Percentiles rank a stretch among this genome's conserved stretches.
Evolutionary conservation across 169 alveolate genomes (phyloP).

Genomic region (Cryptosporidium baileyi): DNA sequence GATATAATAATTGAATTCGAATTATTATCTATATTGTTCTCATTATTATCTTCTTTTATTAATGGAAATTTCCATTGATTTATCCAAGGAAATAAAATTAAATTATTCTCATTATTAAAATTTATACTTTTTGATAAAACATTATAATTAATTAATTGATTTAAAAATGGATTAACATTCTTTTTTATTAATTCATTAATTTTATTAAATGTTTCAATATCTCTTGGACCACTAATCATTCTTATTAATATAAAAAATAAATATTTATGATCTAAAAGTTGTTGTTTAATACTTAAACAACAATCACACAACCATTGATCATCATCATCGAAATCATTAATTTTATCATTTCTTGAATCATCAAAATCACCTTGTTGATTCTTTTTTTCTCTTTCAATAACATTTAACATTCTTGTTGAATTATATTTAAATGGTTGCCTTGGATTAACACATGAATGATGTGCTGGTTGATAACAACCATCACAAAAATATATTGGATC

Average conservation of each 20-base stretch:
- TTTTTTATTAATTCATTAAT: background rate
- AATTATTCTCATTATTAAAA: background rate
- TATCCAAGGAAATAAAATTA: constrained; percentile 51
- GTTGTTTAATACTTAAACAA: constrained; percentile 22
- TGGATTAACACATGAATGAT: constrained; percentile 68
- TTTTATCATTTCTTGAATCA: background rate
- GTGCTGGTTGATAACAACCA: constrained; percentile 68
- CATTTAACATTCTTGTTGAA: constrained; percentile 56
- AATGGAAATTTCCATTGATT: constrained; percentile 35
- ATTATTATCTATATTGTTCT: background rate
- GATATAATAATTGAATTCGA: background rate
- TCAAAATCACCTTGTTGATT: constrained; percentile 43
- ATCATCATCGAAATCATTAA: constrained; percentile 19
- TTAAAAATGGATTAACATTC: constrained; percentile 13
- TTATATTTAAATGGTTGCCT: constrained; percentile 59
- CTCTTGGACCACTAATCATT: constrained; percentile 49
- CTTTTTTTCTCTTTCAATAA: constrained; percentile 27
- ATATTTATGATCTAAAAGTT: constrained; percentile 13
- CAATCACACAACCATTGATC: constrained; percentile 55
- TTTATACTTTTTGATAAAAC: background rate
- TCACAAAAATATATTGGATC: constrained; percentile 66
- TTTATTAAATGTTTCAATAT: background rate
- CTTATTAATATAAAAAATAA: constrained; percentile 19
- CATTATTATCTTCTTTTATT: background rate
- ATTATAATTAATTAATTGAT: constrained; percentile 14